phyloP scores from a whole-genome alignment of 371 early-diverging fungal genomes.

The Coemansia sp. region DNA sequence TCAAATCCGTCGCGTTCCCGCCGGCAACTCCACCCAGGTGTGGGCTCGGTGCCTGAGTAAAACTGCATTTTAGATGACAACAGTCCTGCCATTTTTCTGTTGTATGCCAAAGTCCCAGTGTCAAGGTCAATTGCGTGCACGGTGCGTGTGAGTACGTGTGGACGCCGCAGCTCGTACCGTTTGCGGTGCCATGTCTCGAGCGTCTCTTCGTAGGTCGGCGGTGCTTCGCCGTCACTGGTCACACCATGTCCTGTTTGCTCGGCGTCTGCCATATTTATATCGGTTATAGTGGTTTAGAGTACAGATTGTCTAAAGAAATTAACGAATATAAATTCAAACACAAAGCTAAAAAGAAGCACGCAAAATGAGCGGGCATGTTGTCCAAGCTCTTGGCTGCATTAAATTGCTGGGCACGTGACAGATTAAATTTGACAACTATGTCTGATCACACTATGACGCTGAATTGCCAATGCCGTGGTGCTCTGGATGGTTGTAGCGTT shows the following conservation, averaged over 20 bases:
- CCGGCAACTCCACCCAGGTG: slow-evolving; percentile 22
- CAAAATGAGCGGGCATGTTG: too few relatives aligned
- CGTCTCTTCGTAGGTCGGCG: slow-evolving; percentile 44
- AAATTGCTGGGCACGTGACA: too few relatives aligned
- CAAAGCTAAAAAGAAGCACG: too few relatives aligned
- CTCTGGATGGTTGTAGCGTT: too few relatives aligned
- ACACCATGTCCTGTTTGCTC: not conserved
- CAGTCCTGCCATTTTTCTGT: slow-evolving; percentile 9
- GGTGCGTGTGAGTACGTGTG: slow-evolving; percentile 23
- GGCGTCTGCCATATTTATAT: not conserved
- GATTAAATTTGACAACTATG: too few relatives aligned
- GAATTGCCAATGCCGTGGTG: too few relatives aligned
- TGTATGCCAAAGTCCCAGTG: not conserved
- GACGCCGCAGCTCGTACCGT: slow-evolving; percentile 18
- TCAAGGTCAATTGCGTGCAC: slow-evolving; percentile 24
- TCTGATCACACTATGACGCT: too few relatives aligned
- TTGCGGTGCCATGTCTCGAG: slow-evolving; percentile 22
- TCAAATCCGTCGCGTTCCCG: slow-evolving; percentile 30
- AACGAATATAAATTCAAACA: too few relatives aligned
- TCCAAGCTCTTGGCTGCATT: too few relatives aligned
- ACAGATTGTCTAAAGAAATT: too few relatives aligned
- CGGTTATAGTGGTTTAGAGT: too few relatives aligned
- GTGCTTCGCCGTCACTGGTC: slow-evolving; percentile 4
- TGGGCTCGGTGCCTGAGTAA: not conserved
- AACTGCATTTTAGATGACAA: slow-evolving; percentile 9